Evolutionary conservation across 495 filamentous ascomycete species (phyloP).

Genomic region (Hypoxylon fuscum): DNA sequence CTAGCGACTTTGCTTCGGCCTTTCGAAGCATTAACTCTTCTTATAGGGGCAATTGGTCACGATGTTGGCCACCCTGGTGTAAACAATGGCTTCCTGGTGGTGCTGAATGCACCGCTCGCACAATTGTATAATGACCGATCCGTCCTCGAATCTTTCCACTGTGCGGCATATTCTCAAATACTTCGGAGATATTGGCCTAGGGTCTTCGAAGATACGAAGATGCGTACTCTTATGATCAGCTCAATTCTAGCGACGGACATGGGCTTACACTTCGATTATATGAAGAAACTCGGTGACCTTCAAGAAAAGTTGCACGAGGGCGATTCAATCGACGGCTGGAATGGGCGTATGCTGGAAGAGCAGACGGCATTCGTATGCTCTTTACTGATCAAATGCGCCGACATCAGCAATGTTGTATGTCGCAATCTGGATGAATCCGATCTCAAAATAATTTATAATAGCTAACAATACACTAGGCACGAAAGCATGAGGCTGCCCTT

Average conservation of each 20-base stretch:
- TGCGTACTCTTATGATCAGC: constrained; percentile 91
- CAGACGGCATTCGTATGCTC: constrained; percentile 83
- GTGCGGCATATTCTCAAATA: constrained; percentile 96
- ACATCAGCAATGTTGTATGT: constrained; percentile 96
- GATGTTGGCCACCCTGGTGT: constrained; percentile 98
- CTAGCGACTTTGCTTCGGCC: constrained; percentile 78
- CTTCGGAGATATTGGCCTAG: constrained; percentile 91
- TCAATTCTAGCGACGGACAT: constrained; percentile 97
- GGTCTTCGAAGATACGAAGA: constrained; percentile 74
- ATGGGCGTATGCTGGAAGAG: constrained; percentile 71
- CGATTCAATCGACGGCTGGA: constrained; percentile 72
- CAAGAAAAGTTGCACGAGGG: constrained; percentile 77
- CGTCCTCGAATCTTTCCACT: constrained; percentile 96
- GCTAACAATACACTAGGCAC: constrained; percentile 66
- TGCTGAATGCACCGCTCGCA: constrained; percentile 92
- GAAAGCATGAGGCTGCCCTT: constrained; percentile 80
- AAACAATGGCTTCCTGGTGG: constrained; percentile 95
- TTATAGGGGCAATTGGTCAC: constrained; percentile 95
- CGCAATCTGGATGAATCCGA: not conserved
- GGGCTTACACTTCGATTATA: constrained; percentile 95
- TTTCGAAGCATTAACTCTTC: constrained; percentile 85
- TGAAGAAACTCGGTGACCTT: constrained; percentile 80
- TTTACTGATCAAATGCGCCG: constrained; percentile 94
- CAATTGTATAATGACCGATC: constrained; percentile 98
- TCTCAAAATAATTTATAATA: constrained; percentile 12